phyloP scores from a whole-genome alignment of 331 rosid species.

The Acacia concinna region DNA sequence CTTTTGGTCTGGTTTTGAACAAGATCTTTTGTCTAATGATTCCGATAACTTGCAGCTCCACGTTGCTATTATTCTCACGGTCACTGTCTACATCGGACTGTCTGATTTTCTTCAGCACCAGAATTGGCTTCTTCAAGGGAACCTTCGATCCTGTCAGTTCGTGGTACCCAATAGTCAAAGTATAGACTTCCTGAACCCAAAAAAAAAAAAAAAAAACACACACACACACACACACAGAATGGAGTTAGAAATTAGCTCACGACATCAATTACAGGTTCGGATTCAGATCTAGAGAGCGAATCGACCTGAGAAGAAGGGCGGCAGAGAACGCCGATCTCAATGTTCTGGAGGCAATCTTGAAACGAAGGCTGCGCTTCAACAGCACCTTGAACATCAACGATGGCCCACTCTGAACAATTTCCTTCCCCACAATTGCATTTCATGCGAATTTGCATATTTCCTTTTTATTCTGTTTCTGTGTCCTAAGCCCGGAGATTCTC shows the following conservation, averaged over 20 bases:
- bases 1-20: conserved; percentile 89
- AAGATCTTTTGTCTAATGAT: conserved; percentile 68
- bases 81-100: conserved; percentile 18
- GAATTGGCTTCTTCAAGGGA: conserved; percentile 75
- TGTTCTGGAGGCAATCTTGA: conserved; percentile 57
- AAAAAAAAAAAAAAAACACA: background rate
- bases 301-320: conserved; percentile 74
- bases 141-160: conserved; percentile 82
- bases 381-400: conserved; percentile 73
- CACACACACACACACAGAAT: background rate
- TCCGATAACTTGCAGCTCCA: conserved; percentile 77
- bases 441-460: conserved; percentile 69
- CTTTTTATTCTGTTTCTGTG: background rate
- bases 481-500: background rate
- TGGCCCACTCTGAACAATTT: conserved; percentile 76
- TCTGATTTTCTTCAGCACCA: conserved; percentile 72
- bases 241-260: background rate
- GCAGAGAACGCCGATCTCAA: conserved; percentile 68
- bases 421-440: conserved; percentile 66
- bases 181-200: conserved; percentile 56
- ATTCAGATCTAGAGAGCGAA: background rate
- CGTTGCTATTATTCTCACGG: conserved; percentile 22
- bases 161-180: conserved; percentile 80
- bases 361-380: conserved; percentile 67
- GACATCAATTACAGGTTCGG: background rate